Evolutionary conservation across 495 filamentous ascomycete genomes (phyloP), one percentile per base, ranked within the genome.

Genomic region (Parathielavia appendiculata): DNA sequence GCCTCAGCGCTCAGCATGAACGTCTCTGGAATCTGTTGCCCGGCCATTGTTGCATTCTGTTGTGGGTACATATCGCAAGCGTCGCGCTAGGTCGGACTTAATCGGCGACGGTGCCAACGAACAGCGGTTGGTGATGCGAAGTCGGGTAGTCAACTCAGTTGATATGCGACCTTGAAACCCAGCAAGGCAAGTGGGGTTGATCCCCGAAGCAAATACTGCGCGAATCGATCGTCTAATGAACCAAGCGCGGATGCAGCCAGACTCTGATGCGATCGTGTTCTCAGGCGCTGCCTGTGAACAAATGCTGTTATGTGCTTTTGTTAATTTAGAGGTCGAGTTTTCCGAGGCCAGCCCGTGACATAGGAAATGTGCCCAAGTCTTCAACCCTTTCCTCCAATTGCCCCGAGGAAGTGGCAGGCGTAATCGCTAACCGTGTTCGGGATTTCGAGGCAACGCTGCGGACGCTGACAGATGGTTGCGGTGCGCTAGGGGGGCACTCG

Each of bases 1-100:
- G 95, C 92, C 75, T 97, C 92, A 63, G 85, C 89, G 63, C 91
- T 95, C 62, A 98, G 82, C 89, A 97, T 92, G 67, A 98, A 98
- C 8, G 93, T 98, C 79, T 97, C 93, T 48, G 93, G 93, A 71
- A 95, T 95, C 73, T 96, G 92, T 47, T 74, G 71, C 38, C 63
- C 59, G 40, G 66, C 64, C 74, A 83, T 81, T 34, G 75, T 73
- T 63, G 75, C 70, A 69, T 79, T 75, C 65, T 79, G 78, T 32
- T 77, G 57, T 34, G 77, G 58, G 68, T 81, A 81, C 79, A 82
- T 82, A 59, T 34, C 71, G 63, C 64, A 63, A 38, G 50, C 53
- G 20, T 7, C 40, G 58, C 53, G 26, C 13, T 9, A 54, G 56
- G 36, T 56, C 13, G 45, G 13, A 47, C 32, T 46, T 23, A 43